phyloP scores from a whole-genome alignment of 768 basidiomycete species.

The Candolleomyces eurysporus region DNA sequence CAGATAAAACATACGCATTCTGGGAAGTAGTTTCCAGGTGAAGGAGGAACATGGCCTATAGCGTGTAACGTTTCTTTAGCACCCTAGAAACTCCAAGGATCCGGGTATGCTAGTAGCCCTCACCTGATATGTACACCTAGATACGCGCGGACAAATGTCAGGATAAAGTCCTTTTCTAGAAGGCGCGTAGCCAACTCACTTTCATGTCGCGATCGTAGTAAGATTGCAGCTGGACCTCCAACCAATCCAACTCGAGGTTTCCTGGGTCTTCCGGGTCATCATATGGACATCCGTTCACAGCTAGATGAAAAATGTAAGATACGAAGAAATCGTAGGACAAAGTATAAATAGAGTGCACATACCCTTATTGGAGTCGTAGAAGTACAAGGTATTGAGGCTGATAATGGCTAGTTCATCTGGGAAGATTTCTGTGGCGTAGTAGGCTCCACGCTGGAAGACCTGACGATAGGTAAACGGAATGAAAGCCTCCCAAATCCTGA shows the following conservation, averaged over 20 bases:
- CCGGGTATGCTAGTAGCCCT: constrained; percentile 27
- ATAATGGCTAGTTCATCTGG: constrained; percentile 74
- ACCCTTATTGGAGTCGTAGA: constrained; percentile 89
- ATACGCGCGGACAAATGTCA: constrained; percentile 4
- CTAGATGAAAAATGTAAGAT: constrained; percentile 34
- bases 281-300: constrained; percentile 72
- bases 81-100: too few species aligned
- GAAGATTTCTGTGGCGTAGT: constrained; percentile 79
- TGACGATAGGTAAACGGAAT: constrained; percentile 78
- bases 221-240: constrained; percentile 75
- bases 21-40: constrained; percentile 74
- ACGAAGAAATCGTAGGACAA: not conserved
- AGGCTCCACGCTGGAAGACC: constrained; percentile 86
- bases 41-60: constrained; percentile 84
- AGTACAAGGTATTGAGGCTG: constrained; percentile 88
- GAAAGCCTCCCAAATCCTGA: constrained; percentile 77
- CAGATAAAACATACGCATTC: constrained; percentile 64
- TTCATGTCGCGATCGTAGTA: constrained; percentile 74
- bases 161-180: constrained; percentile 11
- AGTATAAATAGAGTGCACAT: constrained; percentile 12
- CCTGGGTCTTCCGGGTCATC: constrained; percentile 75
- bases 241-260: constrained; percentile 85
- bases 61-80: constrained; percentile 17
- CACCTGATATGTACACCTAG: constrained; percentile 28
- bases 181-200: constrained; percentile 36